Base-by-base conservation (phyloP, 805 yeast species). In the Schwanniomyces pseudopolymorphus region DNA sequence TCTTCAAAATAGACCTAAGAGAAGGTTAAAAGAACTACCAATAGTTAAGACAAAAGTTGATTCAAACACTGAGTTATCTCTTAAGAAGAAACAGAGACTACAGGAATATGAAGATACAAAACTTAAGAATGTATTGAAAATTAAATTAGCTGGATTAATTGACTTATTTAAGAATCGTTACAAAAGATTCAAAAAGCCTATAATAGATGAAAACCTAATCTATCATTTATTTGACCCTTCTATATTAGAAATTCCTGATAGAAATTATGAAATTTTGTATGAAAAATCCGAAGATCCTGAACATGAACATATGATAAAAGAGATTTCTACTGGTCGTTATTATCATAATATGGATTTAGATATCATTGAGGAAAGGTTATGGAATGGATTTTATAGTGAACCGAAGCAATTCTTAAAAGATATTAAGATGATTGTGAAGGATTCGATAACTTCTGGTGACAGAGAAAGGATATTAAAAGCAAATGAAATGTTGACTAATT, bases 341-440 rank as follows among this genome's bases (percentile, higher is more conserved):
- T 92, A 75, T 59, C 78, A 75, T 69, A 94, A 94, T 56, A 94
- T 94, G 87, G 99, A 94, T 59, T 70, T 94, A 45, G 99, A 94
- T 59, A 84, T 90, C 14, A 81, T 94, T 27, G 99, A 94, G 60
- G 98, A 94, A 61, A 76, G 99, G 48, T 67, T 94, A 45, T 94
- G 99, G 99, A 94, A 94, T 64, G 99, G 99, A 0, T 94, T 69
- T 64, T 94, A 94, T 59, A 84, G 89, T 33, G 97, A 90, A 57
- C 97, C 98, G 11, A 84, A 82, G 53, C 97, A 94, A 62, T 92
- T 87, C 59, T 69, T 91, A 55, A 81, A 79, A 53, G 99, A 94
- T 60, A 78, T 94, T 38, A 89, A 85, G 58, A 77, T 87, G 81
- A 92, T 94, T 33, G 84, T 87, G 38, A 75, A 75, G 27, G 99